Percentiles rank a stretch among this genome's conserved stretches.
phyloP scores from a whole-genome alignment of 208 protist species.

The Trypanosoma theileri region DNA sequence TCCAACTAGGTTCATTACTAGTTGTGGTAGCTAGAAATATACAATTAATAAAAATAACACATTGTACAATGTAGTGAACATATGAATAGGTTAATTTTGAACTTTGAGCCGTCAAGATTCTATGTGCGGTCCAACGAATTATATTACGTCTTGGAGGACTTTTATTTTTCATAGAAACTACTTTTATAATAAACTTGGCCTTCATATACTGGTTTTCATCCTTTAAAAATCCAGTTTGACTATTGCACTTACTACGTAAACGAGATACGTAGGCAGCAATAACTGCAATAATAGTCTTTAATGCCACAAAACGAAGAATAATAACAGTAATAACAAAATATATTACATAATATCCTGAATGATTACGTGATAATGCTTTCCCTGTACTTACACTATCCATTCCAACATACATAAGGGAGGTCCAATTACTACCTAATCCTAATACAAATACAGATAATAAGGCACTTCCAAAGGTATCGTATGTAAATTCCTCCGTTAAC shows the following conservation, averaged over 20 bases:
- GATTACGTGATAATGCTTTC: constrained; percentile 13
- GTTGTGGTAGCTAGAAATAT: constrained; percentile 33
- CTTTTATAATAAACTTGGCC: constrained; percentile 13
- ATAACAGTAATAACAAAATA: constrained; percentile 42
- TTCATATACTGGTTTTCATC: constrained; percentile 17
- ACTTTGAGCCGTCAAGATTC: constrained; percentile 9
- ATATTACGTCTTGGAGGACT: not conserved
- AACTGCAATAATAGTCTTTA: constrained; percentile 32
- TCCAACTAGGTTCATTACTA: constrained; percentile 24
- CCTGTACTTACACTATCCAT: constrained; percentile 35
- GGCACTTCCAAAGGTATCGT: constrained; percentile 56
- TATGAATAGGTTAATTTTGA: constrained; percentile 5
- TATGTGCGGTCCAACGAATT: not conserved
- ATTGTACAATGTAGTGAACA: constrained; percentile 16
- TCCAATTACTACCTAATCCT: constrained; percentile 48
- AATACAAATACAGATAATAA: constrained; percentile 64
- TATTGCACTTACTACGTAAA: constrained; percentile 11
- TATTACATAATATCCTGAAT: constrained; percentile 38
- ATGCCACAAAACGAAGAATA: constrained; percentile 38
- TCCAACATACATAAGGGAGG: constrained; percentile 43
- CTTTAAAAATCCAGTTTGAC: constrained; percentile 12
- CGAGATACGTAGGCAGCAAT: constrained; percentile 24
- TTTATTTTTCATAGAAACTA: constrained; percentile 3
- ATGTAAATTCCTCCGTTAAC: constrained; percentile 33
- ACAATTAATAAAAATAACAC: constrained; percentile 39